Evolutionary conservation across 2,329 filamentous ascomycete species (phyloP).

Genomic region (Colletotrichum plurivorum): DNA sequence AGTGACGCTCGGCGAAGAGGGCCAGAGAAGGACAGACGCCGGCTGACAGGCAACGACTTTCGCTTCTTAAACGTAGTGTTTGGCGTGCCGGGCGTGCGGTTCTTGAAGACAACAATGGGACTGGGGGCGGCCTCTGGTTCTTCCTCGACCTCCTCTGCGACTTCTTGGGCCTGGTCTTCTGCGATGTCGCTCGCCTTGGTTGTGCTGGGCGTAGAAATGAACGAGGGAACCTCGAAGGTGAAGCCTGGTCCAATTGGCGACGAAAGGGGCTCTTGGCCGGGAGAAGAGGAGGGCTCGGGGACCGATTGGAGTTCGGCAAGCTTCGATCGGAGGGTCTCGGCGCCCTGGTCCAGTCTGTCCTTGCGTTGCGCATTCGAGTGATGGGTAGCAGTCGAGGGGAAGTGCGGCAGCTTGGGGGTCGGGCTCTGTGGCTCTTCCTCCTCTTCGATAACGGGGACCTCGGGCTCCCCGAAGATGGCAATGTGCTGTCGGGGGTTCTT

Average conservation of each 20-base stretch:
- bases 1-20: slow-evolving; percentile 33
- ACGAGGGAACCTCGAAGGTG: slow-evolving; percentile 28
- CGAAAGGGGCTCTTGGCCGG: slow-evolving; percentile 9
- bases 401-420: slow-evolving; percentile 27
- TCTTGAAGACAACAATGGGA: slow-evolving; percentile 29
- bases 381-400: slow-evolving; percentile 37
- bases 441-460: slow-evolving; percentile 33
- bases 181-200: not conserved
- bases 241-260: slow-evolving; percentile 30
- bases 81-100: slow-evolving; percentile 25
- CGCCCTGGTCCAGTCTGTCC: slow-evolving; percentile 20
- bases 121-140: slow-evolving; percentile 3
- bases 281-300: not conserved
- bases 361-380: slow-evolving; percentile 28
- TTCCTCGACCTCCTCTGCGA: not conserved
- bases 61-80: slow-evolving; percentile 29
- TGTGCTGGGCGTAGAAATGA: slow-evolving; percentile 12
- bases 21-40: slow-evolving; percentile 13
- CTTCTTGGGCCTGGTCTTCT: not conserved
- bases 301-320: slow-evolving; percentile 2
- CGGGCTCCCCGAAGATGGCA: slow-evolving; percentile 30
- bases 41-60: slow-evolving; percentile 15
- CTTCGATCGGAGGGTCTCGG: slow-evolving; percentile 12
- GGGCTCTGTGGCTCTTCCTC: slow-evolving; percentile 37
- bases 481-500: slow-evolving; percentile 35